These are phyloP conservation scores for Aphelidium insulamus DNA, from an alignment of 371 early-diverging fungal genomes.

Conservation along the genomic window DNA sequence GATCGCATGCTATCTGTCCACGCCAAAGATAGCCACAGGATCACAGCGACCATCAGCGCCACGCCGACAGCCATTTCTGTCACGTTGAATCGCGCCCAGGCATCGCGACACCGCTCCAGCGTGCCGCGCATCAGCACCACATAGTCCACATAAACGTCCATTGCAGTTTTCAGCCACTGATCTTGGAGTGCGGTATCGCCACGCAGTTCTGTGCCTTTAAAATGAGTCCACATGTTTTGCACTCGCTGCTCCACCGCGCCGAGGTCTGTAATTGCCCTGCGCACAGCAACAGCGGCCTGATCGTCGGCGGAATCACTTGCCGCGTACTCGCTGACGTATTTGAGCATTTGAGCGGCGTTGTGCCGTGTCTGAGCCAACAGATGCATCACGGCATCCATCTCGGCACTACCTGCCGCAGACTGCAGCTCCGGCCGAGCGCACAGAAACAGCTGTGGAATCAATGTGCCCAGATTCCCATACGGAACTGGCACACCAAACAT, in stretches of 20 bases:
- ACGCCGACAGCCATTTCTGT: slow-evolving; percentile 35
- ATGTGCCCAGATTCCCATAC: slow-evolving; percentile 53
- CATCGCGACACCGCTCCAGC: slow-evolving; percentile 40
- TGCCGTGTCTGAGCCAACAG: slow-evolving; percentile 26
- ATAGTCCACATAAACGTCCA: slow-evolving; percentile 20
- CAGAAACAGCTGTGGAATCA: slow-evolving; percentile 45
- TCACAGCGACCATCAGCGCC: background rate
- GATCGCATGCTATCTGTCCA: no score
- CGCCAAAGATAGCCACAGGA: background rate
- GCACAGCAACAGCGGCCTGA: no score
- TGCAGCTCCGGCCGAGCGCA: background rate
- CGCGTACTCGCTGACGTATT: slow-evolving; percentile 35
- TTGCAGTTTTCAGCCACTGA: no score
- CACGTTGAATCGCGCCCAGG: slow-evolving; percentile 84
- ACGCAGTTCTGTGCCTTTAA: no score
- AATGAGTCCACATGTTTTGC: no score
- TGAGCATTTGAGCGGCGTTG: slow-evolving; percentile 55
- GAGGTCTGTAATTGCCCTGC: no score
- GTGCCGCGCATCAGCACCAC: slow-evolving; percentile 34
- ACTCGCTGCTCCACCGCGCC: no score
- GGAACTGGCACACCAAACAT: slow-evolving; percentile 55
- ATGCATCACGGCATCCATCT: no score
- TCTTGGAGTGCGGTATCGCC: no score
- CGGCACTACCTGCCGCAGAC: no score
- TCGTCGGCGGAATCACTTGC: slow-evolving; percentile 12